Percentiles rank a stretch among this genome's conserved stretches.
Evolutionary conservation across 805 yeast genomes (phyloP).

Genomic region (Tetrapisispora namnaoensis): DNA sequence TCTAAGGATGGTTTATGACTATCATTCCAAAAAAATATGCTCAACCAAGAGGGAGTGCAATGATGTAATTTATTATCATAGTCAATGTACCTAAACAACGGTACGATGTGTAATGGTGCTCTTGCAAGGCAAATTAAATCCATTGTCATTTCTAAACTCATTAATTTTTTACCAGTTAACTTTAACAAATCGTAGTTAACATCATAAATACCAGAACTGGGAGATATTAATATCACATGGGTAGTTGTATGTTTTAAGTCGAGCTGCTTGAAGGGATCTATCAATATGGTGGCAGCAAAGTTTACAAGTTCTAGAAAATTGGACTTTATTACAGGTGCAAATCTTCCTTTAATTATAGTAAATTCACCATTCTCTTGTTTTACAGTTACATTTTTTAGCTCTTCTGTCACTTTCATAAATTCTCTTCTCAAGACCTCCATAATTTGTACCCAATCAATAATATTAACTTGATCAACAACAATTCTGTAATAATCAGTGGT

Average conservation of each 20-base stretch:
- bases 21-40: conserved; percentile 82
- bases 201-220: conserved; percentile 90
- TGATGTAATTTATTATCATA: conserved; percentile 43
- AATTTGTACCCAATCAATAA: conserved; percentile 81
- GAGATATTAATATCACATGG: conserved; percentile 80
- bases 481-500: conserved; percentile 79
- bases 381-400: conserved; percentile 41
- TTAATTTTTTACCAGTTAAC: conserved; percentile 64
- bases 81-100: conserved; percentile 67
- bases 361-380: conserved; percentile 28
- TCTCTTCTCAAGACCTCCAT: conserved; percentile 82
- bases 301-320: conserved; percentile 82
- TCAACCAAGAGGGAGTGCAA: conserved; percentile 92
- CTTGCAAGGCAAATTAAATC: conserved; percentile 83
- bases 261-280: conserved; percentile 71
- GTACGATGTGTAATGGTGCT: conserved; percentile 88
- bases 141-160: conserved; percentile 73
- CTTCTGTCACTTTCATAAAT: conserved; percentile 71
- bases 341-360: conserved; percentile 43
- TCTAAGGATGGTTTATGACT: conserved; percentile 28
- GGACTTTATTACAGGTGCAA: conserved; percentile 83
- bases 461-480: conserved; percentile 89
- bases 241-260: conserved; percentile 84
- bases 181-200: conserved; percentile 72
- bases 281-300: conserved; percentile 66